These are phyloP conservation scores for Trypanosoma boissoni DNA, from an alignment of 208 protist genomes.

Conservation along the genomic window DNA sequence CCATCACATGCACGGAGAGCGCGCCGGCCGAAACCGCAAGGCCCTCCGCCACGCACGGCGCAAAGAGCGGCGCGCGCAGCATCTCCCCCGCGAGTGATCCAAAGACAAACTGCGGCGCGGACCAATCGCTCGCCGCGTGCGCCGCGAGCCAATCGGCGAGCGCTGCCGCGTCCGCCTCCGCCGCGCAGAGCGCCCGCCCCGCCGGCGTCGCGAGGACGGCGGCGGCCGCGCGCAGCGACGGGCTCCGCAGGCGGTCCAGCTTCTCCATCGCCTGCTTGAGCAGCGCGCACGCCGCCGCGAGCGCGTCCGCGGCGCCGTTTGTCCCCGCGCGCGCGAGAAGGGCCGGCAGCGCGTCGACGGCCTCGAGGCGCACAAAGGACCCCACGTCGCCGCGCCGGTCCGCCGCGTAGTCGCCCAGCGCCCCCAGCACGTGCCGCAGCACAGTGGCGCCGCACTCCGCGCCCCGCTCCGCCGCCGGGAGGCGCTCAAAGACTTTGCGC, in stretches of 20 bases:
- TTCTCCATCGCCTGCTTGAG: slow-evolving; percentile 89
- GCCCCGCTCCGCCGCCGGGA: slow-evolving; percentile 24
- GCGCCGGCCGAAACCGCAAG: slow-evolving; percentile 84
- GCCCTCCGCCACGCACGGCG: slow-evolving; percentile 64
- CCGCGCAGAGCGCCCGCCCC: slow-evolving; percentile 37
- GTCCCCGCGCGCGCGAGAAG: slow-evolving; percentile 4
- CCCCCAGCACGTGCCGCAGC: slow-evolving; percentile 52
- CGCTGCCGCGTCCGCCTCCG: slow-evolving; percentile 24
- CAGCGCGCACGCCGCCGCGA: slow-evolving; percentile 25
- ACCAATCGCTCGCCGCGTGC: slow-evolving; percentile 26
- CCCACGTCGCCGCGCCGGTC: slow-evolving; percentile 97
- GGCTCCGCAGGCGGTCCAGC: slow-evolving; percentile 86
- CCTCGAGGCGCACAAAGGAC: slow-evolving; percentile 94
- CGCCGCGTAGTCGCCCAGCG: slow-evolving; percentile 90
- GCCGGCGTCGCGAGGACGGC: too few relatives aligned
- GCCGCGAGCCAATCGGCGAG: background rate
- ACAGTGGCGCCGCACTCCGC: slow-evolving; percentile 35
- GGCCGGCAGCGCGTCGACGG: slow-evolving; percentile 63
- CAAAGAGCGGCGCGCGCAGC: slow-evolving; percentile 47
- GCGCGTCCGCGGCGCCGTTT: too few relatives aligned
- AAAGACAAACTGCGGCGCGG: slow-evolving; percentile 43
- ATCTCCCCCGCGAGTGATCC: slow-evolving; percentile 39
- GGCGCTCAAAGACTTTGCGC: slow-evolving; percentile 28
- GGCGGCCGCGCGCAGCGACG: slow-evolving; percentile 41
- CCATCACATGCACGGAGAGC: slow-evolving; percentile 75